Percentiles rank a stretch among this genome's conserved stretches.
Evolutionary conservation across 805 yeast genomes (phyloP).

Genomic region (Barnettozyma californica): DNA sequence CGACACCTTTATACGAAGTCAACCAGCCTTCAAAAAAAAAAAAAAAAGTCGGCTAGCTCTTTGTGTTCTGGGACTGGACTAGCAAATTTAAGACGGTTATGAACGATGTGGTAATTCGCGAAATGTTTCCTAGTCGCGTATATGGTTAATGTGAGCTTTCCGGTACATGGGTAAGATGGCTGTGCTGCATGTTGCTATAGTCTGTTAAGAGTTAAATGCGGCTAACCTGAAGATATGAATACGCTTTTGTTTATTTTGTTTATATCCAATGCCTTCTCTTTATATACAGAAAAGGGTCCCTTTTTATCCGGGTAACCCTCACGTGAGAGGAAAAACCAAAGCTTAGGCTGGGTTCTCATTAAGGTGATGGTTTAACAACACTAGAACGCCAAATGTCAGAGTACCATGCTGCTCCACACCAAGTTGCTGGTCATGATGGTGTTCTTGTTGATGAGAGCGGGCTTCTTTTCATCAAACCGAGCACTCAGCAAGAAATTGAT

Average conservation of each 20-base stretch:
- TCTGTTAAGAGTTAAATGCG: too few species aligned
- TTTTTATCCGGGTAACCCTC: not conserved
- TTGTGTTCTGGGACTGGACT: not conserved
- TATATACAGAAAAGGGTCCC: too few species aligned
- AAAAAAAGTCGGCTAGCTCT: not conserved
- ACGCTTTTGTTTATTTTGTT: too few species aligned
- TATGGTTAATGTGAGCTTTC: too few species aligned
- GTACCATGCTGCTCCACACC: conserved; percentile 35
- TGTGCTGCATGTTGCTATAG: too few species aligned
- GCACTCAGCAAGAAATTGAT: conserved; percentile 59
- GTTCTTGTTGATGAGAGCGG: conserved; percentile 60
- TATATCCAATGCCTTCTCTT: too few species aligned
- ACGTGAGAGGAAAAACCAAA: not conserved
- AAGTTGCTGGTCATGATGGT: conserved; percentile 94
- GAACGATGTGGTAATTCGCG: too few species aligned
- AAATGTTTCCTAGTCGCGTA: too few species aligned
- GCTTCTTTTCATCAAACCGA: conserved; percentile 65
- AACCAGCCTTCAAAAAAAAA: not conserved
- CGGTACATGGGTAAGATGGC: too few species aligned
- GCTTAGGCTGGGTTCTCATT: not conserved
- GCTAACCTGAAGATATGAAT: too few species aligned
- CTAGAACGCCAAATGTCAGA: not conserved
- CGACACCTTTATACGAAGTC: not conserved
- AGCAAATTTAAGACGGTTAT: too few species aligned
- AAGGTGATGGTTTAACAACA: not conserved